These are phyloP conservation scores for Pelargonium fulgidum DNA, from an alignment of 441 rosid genomes.

Conservation along the genomic window DNA sequence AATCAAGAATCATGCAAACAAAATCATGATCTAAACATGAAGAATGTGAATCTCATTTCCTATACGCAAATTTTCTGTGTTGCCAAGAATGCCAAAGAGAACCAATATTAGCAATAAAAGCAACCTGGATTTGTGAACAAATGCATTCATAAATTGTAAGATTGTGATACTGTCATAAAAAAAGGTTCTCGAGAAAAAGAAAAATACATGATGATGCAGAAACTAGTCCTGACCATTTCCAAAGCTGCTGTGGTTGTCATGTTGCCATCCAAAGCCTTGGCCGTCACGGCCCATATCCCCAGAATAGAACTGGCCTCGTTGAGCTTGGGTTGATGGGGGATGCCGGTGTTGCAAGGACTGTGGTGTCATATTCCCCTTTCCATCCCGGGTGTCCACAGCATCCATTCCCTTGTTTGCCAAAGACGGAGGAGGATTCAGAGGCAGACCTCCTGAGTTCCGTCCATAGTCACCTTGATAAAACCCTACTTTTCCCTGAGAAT, in stretches of 20 bases:
- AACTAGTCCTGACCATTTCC: slow-evolving; percentile 43
- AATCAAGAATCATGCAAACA: too few relatives aligned
- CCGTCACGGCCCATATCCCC: slow-evolving; percentile 52
- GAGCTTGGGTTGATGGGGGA: slow-evolving; percentile 36
- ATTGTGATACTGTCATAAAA: neutral
- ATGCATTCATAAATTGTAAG: neutral
- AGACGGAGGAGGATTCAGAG: slow-evolving; percentile 35
- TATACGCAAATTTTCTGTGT: too few relatives aligned
- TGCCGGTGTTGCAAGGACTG: slow-evolving; percentile 35
- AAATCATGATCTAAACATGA: too few relatives aligned
- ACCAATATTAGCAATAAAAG: too few relatives aligned
- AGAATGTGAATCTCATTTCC: too few relatives aligned
- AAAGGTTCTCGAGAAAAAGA: neutral
- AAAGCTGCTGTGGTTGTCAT: slow-evolving; percentile 61
- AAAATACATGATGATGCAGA: neutral
- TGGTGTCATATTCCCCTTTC: slow-evolving; percentile 43
- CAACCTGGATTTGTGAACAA: neutral
- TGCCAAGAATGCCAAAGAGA: too few relatives aligned
- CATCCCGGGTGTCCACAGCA: slow-evolving; percentile 38
- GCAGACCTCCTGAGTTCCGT: slow-evolving; percentile 35
- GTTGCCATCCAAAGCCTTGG: slow-evolving; percentile 66
- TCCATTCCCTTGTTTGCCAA: slow-evolving; percentile 36
- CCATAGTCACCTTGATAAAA: slow-evolving; percentile 55
- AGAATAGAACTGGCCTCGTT: slow-evolving; percentile 44
- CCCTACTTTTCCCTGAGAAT: slow-evolving; percentile 36